A percentile compares a stretch with the other conserved stretches of the same genome.
Evolutionary conservation across 2,329 filamentous ascomycete genomes (phyloP).

Genomic region (Pseudocercospora cruenta): DNA sequence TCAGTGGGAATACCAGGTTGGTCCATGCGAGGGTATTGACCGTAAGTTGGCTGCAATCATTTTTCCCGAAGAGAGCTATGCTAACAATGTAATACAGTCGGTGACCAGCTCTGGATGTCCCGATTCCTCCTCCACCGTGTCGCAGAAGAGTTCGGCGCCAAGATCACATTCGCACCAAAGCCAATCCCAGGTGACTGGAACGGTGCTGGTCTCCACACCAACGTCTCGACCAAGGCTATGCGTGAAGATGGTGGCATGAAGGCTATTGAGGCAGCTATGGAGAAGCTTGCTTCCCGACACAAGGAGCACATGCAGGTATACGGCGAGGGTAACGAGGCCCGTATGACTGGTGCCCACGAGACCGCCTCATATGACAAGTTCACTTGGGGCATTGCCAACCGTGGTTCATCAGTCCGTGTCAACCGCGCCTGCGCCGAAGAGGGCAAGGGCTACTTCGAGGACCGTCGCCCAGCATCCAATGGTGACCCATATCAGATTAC

Average conservation of each 20-base stretch:
- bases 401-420: conserved; percentile 91
- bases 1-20: conserved; percentile 98
- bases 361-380: conserved; percentile 93
- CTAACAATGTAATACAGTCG: conserved; percentile 59
- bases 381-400: conserved; percentile 92
- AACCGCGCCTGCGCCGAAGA: conserved; percentile 82
- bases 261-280: conserved; percentile 78
- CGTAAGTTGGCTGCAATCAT: conserved; percentile 58
- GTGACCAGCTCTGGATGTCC: conserved; percentile 94
- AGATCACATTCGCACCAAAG: conserved; percentile 95
- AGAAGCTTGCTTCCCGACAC: conserved; percentile 56
- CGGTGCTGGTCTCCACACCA: conserved; percentile 89
- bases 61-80: not conserved
- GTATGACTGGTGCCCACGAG: conserved; percentile 92
- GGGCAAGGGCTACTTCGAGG: conserved; percentile 92
- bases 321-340: conserved; percentile 92
- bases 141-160: conserved; percentile 93
- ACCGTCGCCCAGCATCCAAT: conserved; percentile 71
- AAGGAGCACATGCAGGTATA: conserved; percentile 78
- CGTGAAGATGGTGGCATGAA: conserved; percentile 93
- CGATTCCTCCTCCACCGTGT: conserved; percentile 88
- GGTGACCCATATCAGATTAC: conserved; percentile 85
- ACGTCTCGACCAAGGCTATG: conserved; percentile 90
- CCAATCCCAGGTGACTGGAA: conserved; percentile 97
- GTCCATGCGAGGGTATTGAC: conserved; percentile 82